phyloP scores from a whole-genome alignment of 2,329 filamentous ascomycete species.

The Knufia petricola region DNA sequence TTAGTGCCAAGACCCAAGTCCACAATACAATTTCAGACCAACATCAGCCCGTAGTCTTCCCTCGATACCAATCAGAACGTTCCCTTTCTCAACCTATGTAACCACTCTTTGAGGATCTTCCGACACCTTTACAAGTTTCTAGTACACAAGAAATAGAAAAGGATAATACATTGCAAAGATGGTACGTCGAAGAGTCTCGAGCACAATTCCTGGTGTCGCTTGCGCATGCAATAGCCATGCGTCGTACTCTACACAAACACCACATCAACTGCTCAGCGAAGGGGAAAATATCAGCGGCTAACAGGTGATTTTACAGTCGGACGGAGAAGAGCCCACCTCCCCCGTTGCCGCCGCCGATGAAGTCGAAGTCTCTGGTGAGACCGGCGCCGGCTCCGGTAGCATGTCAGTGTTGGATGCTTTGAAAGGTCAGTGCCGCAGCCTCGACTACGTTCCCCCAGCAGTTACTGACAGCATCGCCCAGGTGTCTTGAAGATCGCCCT shows the following conservation, averaged over 20 bases:
- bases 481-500: conserved; percentile 93
- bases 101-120: conserved; percentile 49
- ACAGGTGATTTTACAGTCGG: conserved; percentile 57
- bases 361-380: conserved; percentile 93
- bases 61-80: not conserved
- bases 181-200: conserved; percentile 36
- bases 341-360: conserved; percentile 67
- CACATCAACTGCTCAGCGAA: not conserved
- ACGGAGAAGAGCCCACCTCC: conserved; percentile 98
- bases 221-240: not conserved
- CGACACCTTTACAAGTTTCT: conserved; percentile 31
- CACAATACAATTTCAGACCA: not conserved
- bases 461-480: conserved; percentile 6
- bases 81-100: conserved; percentile 8
- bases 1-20: not conserved
- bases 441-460: not conserved
- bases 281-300: conserved; percentile 11
- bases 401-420: conserved; percentile 98
- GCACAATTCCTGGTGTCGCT: not conserved
- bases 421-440: conserved; percentile 49
- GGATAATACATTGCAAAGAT: conserved; percentile 33
- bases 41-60: not conserved
- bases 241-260: not conserved
- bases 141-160: conserved; percentile 19
- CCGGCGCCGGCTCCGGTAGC: conserved; percentile 58